These are phyloP conservation scores for Tagetes patula DNA, from an alignment of 129 eudicot genomes.

Conservation along the genomic window DNA sequence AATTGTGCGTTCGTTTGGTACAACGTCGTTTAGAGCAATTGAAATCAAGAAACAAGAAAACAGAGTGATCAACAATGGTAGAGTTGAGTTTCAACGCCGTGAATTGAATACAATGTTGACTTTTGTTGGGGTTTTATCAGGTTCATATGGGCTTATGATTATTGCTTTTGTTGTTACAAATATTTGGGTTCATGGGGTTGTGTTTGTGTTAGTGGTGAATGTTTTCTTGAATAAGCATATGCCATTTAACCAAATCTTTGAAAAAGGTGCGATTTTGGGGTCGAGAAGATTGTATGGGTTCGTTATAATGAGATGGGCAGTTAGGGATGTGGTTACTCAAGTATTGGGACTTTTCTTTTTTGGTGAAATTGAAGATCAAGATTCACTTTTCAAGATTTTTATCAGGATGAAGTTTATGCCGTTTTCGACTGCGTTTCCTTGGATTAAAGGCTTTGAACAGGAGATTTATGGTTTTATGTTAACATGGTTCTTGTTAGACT, in stretches of 20 bases:
- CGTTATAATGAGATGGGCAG: conserved; percentile 64
- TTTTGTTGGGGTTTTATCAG: conserved; percentile 47
- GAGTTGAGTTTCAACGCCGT: conserved; percentile 49
- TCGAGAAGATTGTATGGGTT: conserved; percentile 54
- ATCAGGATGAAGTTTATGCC: conserved; percentile 88
- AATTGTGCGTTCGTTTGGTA: conserved; percentile 35
- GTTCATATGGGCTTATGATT: conserved; percentile 63
- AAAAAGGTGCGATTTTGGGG: conserved; percentile 67
- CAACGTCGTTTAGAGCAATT: conserved; percentile 38
- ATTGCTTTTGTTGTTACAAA: conserved; percentile 53
- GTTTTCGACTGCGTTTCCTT: conserved; percentile 54
- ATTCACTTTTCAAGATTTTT: conserved; percentile 66
- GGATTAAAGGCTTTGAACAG: conserved; percentile 61
- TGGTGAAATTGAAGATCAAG: conserved; percentile 74
- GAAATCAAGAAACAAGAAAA: background rate
- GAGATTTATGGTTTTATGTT: conserved; percentile 55
- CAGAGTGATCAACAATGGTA: background rate
- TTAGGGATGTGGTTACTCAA: conserved; percentile 71
- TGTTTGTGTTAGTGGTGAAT: conserved; percentile 62
- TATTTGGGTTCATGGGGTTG: conserved; percentile 68
- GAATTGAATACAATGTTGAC: conserved; percentile 56
- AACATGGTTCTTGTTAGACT: conserved; percentile 63
- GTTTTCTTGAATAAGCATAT: conserved; percentile 46
- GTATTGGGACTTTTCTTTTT: conserved; percentile 62
- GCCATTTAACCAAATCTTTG: conserved; percentile 38